These are phyloP conservation scores for Austroboletus rostrupii DNA, from an alignment of 1,284 basidiomycete genomes.

Conservation along the genomic window DNA sequence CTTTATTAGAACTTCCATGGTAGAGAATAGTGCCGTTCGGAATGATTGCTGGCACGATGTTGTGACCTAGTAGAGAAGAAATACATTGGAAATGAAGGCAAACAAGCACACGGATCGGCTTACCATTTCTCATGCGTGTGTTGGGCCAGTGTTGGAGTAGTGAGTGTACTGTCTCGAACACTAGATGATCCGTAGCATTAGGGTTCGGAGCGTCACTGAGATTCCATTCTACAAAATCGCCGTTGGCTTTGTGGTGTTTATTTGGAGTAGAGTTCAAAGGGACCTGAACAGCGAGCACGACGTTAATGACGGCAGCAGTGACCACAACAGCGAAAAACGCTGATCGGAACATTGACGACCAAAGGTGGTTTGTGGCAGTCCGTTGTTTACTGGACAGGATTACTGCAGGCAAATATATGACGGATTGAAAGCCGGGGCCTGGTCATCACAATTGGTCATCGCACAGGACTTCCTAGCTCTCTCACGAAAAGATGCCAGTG, in stretches of 20 bases:
- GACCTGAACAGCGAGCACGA: conserved; percentile 11
- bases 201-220: conserved; percentile 15
- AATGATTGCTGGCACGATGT: conserved; percentile 39
- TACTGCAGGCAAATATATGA: not conserved
- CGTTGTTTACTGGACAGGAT: not conserved
- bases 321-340: conserved; percentile 2
- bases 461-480: not conserved
- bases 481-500: not conserved
- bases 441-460: not conserved
- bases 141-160: conserved; percentile 50
- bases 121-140: conserved; percentile 45
- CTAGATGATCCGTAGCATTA: conserved; percentile 22
- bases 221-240: conserved; percentile 10
- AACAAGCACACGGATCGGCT: not conserved
- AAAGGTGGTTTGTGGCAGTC: too few species aligned
- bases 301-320: not conserved
- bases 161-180: conserved; percentile 29
- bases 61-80: conserved; percentile 34
- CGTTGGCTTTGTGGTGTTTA: not conserved
- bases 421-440: not conserved
- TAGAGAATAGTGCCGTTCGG: conserved; percentile 42
- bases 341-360: conserved; percentile 5
- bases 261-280: conserved; percentile 2
- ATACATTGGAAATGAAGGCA: conserved; percentile 2
- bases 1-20: conserved; percentile 28